phyloP scores from a whole-genome alignment of 208 protist species.

The Borovskyia barvae region DNA sequence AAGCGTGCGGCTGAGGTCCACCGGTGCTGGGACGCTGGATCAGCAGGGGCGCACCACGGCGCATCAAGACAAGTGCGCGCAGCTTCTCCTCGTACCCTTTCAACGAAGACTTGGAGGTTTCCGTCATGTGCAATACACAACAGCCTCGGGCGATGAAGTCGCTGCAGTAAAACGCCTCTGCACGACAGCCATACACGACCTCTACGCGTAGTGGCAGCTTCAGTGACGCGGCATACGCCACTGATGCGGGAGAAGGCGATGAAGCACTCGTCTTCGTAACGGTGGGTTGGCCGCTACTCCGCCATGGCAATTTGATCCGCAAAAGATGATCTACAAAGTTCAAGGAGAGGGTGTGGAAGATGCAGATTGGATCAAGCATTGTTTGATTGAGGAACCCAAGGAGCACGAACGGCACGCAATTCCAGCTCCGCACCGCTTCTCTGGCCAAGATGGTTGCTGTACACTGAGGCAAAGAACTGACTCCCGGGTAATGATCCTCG shows the following conservation, averaged over 20 bases:
- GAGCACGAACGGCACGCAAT: conserved; percentile 66
- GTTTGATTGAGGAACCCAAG: conserved; percentile 61
- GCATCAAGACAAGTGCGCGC: conserved; percentile 36
- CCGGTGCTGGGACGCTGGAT: conserved; percentile 19
- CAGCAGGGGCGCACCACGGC: conserved; percentile 32
- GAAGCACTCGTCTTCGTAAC: neutral
- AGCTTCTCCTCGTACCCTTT: conserved; percentile 65
- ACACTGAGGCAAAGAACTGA: conserved; percentile 53
- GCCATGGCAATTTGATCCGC: conserved; percentile 26
- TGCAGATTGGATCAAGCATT: conserved; percentile 39
- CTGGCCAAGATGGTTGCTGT: conserved; percentile 54
- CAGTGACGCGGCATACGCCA: neutral
- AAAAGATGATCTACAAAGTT: conserved; percentile 72
- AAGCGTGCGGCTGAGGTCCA: conserved; percentile 24
- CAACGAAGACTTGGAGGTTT: conserved; percentile 38
- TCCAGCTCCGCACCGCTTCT: conserved; percentile 63
- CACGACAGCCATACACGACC: conserved; percentile 78
- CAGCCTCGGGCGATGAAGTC: conserved; percentile 64
- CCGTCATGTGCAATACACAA: conserved; percentile 44
- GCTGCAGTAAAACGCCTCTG: conserved; percentile 72
- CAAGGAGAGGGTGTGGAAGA: conserved; percentile 63
- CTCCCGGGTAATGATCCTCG: conserved; percentile 54
- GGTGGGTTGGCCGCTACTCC: neutral
- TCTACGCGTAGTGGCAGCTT: conserved; percentile 56
- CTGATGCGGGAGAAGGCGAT: neutral